Base-by-base conservation (phyloP, 441 rosid genomes). In the Brassica hybrid region DNA sequence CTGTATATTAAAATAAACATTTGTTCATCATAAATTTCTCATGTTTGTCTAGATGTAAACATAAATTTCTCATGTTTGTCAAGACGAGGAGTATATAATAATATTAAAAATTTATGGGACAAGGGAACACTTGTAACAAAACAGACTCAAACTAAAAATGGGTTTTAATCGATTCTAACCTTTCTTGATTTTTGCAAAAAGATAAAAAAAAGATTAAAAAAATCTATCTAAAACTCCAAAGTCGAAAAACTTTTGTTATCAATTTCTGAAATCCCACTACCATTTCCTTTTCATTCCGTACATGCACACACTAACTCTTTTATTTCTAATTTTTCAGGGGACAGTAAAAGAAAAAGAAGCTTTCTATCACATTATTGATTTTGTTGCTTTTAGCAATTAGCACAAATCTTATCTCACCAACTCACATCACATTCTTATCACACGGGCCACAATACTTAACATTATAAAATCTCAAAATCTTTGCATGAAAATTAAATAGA, bases 361-460 rank as follows among this genome's bases (percentile, higher is more conserved):
- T 32, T 59, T 54, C 3, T 32, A 72, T 66, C 25, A 19, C 11
- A 48, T 66, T n/a, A 36, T 32, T 48, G 76, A 57, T 72, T 59
- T 72, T 58, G 73, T 66, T 72, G 73, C 73, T 67, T 72, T 78
- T 60, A 67, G 77, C 69, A 60, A 72, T 48, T 48, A 60, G 50
- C 73, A 66, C 57, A 78, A 48, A 72, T 30, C 56, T 32, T 71
- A 58, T 14, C 72, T 56, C 43, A 67, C 67, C 73, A 32, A 61
- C 36, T 12, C 45, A 58, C 68, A 77, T 56, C 59, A 17, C 2
- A 56, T 54, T 52, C n/a, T 12, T 54, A 56, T 12, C 73, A 59
- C 43, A 71, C 59, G 59, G 19, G 56, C 7, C 59, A 54, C 59
- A 54, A 5, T 52, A 43, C 48, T 34, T 56, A 3, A 7, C 23